phyloP scores from a whole-genome alignment of 352 stramenopile species.

The Globisporangium spiculum region DNA sequence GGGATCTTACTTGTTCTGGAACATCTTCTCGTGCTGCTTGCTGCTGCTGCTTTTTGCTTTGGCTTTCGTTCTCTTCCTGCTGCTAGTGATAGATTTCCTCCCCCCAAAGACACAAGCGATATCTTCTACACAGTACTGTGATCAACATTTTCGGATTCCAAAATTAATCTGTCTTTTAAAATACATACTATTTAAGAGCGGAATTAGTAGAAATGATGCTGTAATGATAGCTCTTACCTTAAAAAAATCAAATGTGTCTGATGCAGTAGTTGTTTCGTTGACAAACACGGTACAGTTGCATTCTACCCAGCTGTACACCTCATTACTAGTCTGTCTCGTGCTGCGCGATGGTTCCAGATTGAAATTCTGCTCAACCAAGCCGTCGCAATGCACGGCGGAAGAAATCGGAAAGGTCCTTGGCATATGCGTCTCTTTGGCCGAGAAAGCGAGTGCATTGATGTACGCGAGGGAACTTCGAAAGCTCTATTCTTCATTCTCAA shows the following conservation, averaged over 20 bases:
- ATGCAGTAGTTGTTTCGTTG: not conserved
- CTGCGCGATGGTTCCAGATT: not conserved
- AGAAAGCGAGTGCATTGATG: too few relatives aligned
- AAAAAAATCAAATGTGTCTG: too few relatives aligned
- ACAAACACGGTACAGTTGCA: too few relatives aligned
- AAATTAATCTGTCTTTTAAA: not conserved
- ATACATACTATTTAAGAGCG: not conserved
- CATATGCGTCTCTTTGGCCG: too few relatives aligned
- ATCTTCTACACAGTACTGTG: constrained; percentile 24
- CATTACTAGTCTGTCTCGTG: not conserved
- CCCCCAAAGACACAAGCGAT: constrained; percentile 22
- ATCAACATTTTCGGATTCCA: not conserved
- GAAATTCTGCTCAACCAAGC: too few relatives aligned
- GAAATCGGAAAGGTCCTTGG: too few relatives aligned
- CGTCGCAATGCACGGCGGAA: too few relatives aligned
- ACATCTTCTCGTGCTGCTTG: constrained; percentile 32
- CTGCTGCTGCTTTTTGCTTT: constrained; percentile 11
- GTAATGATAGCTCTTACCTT: not conserved
- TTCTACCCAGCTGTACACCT: not conserved
- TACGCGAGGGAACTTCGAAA: too few relatives aligned
- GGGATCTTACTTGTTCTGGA: constrained; percentile 52
- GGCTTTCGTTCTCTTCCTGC: constrained; percentile 19
- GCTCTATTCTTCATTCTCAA: too few relatives aligned
- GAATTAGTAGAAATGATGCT: not conserved
- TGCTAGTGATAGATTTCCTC: constrained; percentile 21